A percentile compares a stretch with the other conserved stretches of the same genome.
phyloP scores from a whole-genome alignment of 2,329 filamentous ascomycete species.

The Aspergillus amoenus region DNA sequence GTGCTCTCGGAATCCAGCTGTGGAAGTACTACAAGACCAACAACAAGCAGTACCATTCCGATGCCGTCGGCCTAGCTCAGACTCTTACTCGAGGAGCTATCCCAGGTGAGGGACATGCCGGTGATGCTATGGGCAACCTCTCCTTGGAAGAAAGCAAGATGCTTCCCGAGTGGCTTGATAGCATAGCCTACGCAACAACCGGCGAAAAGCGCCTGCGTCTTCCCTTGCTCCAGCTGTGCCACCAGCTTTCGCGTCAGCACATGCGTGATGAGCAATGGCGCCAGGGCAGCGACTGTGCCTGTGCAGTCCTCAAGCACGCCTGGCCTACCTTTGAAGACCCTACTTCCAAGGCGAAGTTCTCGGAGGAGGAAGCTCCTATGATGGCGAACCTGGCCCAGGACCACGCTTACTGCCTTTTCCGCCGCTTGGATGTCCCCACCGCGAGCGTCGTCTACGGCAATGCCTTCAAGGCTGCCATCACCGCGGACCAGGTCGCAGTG shows the following conservation, averaged over 20 bases:
- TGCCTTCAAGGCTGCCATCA: slow-evolving; percentile 32
- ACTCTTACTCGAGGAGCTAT: slow-evolving; percentile 29
- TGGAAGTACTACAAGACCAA: slow-evolving; percentile 37
- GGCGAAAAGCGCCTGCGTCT: slow-evolving; percentile 19
- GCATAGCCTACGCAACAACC: slow-evolving; percentile 27
- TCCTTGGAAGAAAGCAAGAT: slow-evolving; percentile 29
- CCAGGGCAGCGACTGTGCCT: slow-evolving; percentile 27
- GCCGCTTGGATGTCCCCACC: slow-evolving; percentile 29
- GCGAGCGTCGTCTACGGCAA: slow-evolving; percentile 34
- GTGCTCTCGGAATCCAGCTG: slow-evolving; percentile 30
- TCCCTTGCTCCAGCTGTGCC: slow-evolving; percentile 29
- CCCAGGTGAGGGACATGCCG: slow-evolving; percentile 12
- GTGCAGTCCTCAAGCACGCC: slow-evolving; percentile 32
- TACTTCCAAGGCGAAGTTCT: slow-evolving; percentile 30
- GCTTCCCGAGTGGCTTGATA: slow-evolving; percentile 32
- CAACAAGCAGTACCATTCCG: slow-evolving; percentile 29
- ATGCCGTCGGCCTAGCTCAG: slow-evolving; percentile 30
- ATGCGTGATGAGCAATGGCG: slow-evolving; percentile 33
- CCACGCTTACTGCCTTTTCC: slow-evolving; percentile 36
- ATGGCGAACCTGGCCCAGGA: slow-evolving; percentile 33
- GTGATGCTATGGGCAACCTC: slow-evolving; percentile 22
- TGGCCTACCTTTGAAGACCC: slow-evolving; percentile 33
- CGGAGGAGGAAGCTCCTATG: slow-evolving; percentile 30
- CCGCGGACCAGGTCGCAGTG: slow-evolving; percentile 32
- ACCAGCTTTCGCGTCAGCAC: slow-evolving; percentile 32